Base-by-base conservation (phyloP, 179 eudicot genomes). In the Amaranthus tricolor region DNA sequence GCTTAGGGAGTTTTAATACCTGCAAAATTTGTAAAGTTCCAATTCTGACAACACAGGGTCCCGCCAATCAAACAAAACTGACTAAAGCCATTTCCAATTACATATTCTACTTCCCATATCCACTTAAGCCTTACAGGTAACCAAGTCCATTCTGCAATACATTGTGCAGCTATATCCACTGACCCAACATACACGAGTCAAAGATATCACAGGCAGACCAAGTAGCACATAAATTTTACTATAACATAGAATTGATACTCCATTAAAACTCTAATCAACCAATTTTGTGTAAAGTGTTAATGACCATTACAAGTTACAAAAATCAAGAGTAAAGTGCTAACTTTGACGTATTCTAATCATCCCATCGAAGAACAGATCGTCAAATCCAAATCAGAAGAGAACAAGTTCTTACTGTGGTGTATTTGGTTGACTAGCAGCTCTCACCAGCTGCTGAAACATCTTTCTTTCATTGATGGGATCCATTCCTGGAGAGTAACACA, bases 381-480 rank as follows among this genome's bases (percentile, higher is more conserved):
- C 24, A 51, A 45, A 69, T 16, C 21, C 21, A 66, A 45, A 68
- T 9, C 73, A 76, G 69, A 53, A n/a, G 31, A 66, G 49, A 68
- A 62, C 17, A 53, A 47, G 24, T 68, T 56, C 97, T 85, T 89
- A 95, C 99, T 95, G 99, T 66, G 99, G 99, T 21, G 99, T 95
- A 82, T 95, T 93, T 9, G 84, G 90, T 78, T 89, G 92, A 86
- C 97, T 95, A 70, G 99, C 89, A 76, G 98, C 97, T 86, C 96
- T 87, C 78, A 95, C 99, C 79, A 95, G 83, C 77, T 95, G 99
- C 82, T 93, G 98, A 82, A 95, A 95, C 99, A 95, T 95, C 84
- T 93, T 95, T 74, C 99, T 87, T 78, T 95, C 99, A 64, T 95
- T 95, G 74, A 93, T 78, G 45, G 99, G 99, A 74, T 95, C 99